Conservation (phyloP, 805 yeast species). For the Candida suzukii region DNA sequence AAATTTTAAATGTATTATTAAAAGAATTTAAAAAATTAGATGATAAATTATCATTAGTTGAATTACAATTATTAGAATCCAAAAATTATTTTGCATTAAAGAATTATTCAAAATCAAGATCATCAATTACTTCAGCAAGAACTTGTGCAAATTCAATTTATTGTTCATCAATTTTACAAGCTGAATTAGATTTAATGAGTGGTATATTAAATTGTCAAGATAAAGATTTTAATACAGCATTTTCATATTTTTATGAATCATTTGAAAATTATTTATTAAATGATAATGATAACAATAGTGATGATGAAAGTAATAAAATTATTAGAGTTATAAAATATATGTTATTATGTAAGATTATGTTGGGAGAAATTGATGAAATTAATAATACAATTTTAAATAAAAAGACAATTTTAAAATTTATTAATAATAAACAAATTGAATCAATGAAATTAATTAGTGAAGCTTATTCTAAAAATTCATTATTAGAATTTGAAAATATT, state of each 20-base stretch:
- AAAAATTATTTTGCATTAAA: conserved; percentile 87
- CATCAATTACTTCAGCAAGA: conserved; percentile 89
- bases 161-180: conserved; percentile 90
- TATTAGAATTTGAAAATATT: conserved; percentile 86
- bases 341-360: conserved; percentile 90
- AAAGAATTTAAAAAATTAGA: conserved; percentile 88
- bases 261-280: conserved; percentile 76
- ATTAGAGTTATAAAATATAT: conserved; percentile 83
- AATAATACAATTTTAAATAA: conserved; percentile 77
- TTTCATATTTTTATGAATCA: conserved; percentile 89
- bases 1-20: conserved; percentile 63
- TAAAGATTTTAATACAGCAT: conserved; percentile 93
- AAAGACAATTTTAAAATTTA: conserved; percentile 13
- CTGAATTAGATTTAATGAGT: conserved; percentile 90
- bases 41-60: conserved; percentile 91
- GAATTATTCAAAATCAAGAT: conserved; percentile 85
- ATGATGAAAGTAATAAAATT: conserved; percentile 9
- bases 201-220: conserved; percentile 96
- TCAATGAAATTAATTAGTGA: conserved; percentile 92
- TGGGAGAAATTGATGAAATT: conserved; percentile 83
- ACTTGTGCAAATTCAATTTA: conserved; percentile 96
- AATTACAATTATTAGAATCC: conserved; percentile 87
- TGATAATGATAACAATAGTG: conserved; percentile 30
- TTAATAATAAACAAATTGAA: conserved; percentile 77
- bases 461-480: conserved; percentile 84